A percentile compares a stretch with the other conserved stretches of the same genome.
Conservation (phyloP, 495 filamentous ascomycete genomes). For the Xylaria intraflava region DNA sequence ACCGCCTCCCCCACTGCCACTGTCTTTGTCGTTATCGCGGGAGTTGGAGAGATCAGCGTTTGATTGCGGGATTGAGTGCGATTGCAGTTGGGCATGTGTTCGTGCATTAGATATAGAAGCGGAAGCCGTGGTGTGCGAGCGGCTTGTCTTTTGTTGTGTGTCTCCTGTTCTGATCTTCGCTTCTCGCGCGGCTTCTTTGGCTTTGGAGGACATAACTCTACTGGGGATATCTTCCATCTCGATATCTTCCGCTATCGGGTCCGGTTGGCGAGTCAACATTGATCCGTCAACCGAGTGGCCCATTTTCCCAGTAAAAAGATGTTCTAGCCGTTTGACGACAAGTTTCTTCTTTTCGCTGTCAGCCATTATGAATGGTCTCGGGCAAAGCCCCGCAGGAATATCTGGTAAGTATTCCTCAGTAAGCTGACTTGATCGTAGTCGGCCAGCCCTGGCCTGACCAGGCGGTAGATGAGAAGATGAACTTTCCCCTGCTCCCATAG, state of each 20-base stretch:
- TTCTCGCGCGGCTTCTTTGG: slow-evolving; percentile 29
- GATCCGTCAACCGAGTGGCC: slow-evolving; percentile 26
- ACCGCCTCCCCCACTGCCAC: slow-evolving; percentile 27
- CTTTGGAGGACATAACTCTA: slow-evolving; percentile 12
- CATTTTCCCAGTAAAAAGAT: slow-evolving; percentile 68
- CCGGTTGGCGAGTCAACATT: slow-evolving; percentile 34
- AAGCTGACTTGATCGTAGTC: slow-evolving; percentile 39
- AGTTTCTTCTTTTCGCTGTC: slow-evolving; percentile 65
- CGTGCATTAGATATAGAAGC: slow-evolving; percentile 11
- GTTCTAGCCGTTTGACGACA: slow-evolving; percentile 64
- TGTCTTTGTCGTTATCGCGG: slow-evolving; percentile 36
- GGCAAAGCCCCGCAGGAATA: slow-evolving; percentile 54
- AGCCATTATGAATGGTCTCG: slow-evolving; percentile 46
- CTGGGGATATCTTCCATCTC: slow-evolving; percentile 39
- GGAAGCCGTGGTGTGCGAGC: slow-evolving; percentile 25
- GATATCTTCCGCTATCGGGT: slow-evolving; percentile 49
- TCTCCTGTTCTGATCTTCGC: slow-evolving; percentile 32
- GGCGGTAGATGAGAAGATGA: slow-evolving; percentile 26
- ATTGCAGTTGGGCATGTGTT: slow-evolving; percentile 24
- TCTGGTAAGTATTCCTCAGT: slow-evolving; percentile 55
- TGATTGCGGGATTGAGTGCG: slow-evolving; percentile 12
- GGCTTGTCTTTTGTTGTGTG: slow-evolving; percentile 22
- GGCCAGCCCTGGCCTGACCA: slow-evolving; percentile 20
- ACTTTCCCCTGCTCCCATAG: slow-evolving; percentile 54
- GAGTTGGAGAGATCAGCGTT: slow-evolving; percentile 34